phyloP scores from a whole-genome alignment of 192 early-diverging fungal genomes.

The Haplosporangium gracile region DNA sequence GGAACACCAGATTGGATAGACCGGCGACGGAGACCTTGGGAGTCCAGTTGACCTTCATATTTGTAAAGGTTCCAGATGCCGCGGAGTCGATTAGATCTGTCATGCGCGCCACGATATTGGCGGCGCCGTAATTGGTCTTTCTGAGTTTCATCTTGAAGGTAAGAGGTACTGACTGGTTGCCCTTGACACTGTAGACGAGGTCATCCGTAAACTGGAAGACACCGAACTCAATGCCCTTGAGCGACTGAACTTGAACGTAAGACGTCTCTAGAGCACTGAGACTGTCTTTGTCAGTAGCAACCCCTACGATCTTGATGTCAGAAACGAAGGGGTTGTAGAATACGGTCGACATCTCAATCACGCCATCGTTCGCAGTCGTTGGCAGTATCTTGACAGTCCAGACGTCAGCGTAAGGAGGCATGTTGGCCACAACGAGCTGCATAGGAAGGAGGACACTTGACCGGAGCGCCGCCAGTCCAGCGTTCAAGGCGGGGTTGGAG shows the following conservation, averaged over 20 bases:
- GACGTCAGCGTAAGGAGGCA: neutral
- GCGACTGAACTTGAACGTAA: too few species aligned
- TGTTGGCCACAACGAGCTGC: too few species aligned
- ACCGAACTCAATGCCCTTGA: too few species aligned
- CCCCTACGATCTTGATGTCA: neutral
- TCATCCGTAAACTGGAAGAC: too few species aligned
- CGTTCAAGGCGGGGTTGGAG: constrained; percentile 7
- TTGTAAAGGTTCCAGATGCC: neutral
- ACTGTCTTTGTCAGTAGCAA: too few species aligned
- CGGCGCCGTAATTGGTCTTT: too few species aligned
- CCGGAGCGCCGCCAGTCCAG: neutral
- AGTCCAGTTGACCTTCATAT: neutral
- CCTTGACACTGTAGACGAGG: too few species aligned
- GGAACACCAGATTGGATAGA: too few species aligned
- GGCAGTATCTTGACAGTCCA: constrained; percentile 8
- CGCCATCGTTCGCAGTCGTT: neutral
- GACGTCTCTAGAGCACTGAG: too few species aligned
- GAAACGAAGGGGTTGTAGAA: constrained; percentile 1
- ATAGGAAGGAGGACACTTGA: too few species aligned
- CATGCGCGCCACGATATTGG: neutral
- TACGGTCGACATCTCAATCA: neutral
- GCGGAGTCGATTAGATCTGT: neutral
- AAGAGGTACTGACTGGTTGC: too few species aligned
- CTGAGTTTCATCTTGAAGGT: too few species aligned
- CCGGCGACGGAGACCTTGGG: neutral